Percentiles rank a stretch among this genome's conserved stretches.
Conservation (phyloP, 1,284 basidiomycete genomes). For the Pseudozyma sp. region DNA sequence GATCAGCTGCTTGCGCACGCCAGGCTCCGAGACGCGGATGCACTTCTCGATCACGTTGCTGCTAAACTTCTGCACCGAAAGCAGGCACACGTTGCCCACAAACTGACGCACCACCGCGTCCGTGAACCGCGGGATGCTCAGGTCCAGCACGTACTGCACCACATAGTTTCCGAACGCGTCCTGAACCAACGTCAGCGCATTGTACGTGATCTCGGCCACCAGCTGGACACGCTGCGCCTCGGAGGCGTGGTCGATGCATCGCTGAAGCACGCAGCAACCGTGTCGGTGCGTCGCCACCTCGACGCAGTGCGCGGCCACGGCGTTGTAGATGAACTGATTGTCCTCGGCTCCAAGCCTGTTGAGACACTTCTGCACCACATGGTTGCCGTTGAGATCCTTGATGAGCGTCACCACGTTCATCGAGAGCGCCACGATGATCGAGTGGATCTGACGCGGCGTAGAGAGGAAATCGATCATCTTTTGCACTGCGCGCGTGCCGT, state of each 20-base stretch:
- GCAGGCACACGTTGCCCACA: conserved; percentile 93
- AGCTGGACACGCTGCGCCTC: conserved; percentile 94
- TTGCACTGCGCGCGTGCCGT: conserved; percentile 98
- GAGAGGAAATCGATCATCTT: conserved; percentile 99
- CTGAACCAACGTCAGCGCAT: conserved; percentile 96
- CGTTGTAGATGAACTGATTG: conserved; percentile 99
- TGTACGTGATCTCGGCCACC: conserved; percentile 98
- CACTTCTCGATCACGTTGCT: conserved; percentile 97
- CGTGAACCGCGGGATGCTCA: conserved; percentile 97
- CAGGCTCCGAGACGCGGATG: conserved; percentile 95
- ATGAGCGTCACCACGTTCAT: conserved; percentile 98
- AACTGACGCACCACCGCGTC: conserved; percentile 98
- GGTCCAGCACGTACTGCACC: conserved; percentile 95
- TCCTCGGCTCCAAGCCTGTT: conserved; percentile 98
- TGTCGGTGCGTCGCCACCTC: conserved; percentile 99
- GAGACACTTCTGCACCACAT: conserved; percentile 99
- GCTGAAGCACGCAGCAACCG: conserved; percentile 97
- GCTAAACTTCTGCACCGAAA: conserved; percentile 98
- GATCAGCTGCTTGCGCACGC: conserved; percentile 91
- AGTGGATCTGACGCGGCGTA: conserved; percentile 81
- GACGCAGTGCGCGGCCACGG: conserved; percentile 97
- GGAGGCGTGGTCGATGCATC: conserved; percentile 98
- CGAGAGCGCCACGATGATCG: conserved; percentile 95
- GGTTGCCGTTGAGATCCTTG: conserved; percentile 99
- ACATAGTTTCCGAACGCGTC: conserved; percentile 98